Evolutionary conservation across 352 stramenopile genomes (phyloP).

Genomic region (Globisporangium acanthophoron): DNA sequence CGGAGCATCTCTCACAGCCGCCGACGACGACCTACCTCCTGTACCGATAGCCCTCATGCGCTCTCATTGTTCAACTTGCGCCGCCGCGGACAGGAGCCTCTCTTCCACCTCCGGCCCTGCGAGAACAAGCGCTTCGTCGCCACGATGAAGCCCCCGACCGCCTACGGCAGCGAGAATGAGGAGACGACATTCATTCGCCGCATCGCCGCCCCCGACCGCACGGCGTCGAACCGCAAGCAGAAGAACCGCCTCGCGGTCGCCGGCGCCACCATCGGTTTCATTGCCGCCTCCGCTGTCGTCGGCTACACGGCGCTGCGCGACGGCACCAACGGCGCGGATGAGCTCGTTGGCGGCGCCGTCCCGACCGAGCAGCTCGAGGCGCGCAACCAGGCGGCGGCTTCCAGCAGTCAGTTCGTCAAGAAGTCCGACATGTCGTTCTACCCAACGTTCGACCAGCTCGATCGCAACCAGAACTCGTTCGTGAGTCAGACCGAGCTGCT

Average conservation of each 20-base stretch:
- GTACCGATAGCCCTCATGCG: too few relatives aligned
- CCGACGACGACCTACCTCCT: neutral
- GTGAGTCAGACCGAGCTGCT: slow-evolving; percentile 37
- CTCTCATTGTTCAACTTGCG: slow-evolving; percentile 34
- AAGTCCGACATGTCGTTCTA: neutral
- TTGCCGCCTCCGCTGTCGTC: slow-evolving; percentile 31
- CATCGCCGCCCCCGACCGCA: slow-evolving; percentile 36
- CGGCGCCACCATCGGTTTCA: slow-evolving; percentile 30
- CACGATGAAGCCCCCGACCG: slow-evolving; percentile 46
- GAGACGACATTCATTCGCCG: slow-evolving; percentile 53
- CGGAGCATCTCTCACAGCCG: neutral
- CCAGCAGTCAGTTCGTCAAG: slow-evolving; percentile 17
- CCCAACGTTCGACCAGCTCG: slow-evolving; percentile 13
- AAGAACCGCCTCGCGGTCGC: slow-evolving; percentile 40
- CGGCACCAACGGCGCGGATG: neutral
- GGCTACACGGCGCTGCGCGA: slow-evolving; percentile 33
- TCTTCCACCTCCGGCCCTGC: slow-evolving; percentile 6
- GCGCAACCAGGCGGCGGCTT: slow-evolving; percentile 15
- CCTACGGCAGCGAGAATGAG: slow-evolving; percentile 58
- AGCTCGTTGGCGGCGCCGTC: slow-evolving; percentile 1
- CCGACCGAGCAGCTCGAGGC: slow-evolving; percentile 24
- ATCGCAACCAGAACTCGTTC: slow-evolving; percentile 25
- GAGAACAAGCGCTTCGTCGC: neutral
- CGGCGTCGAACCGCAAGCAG: slow-evolving; percentile 18
- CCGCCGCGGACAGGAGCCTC: slow-evolving; percentile 16